These are phyloP conservation scores for Apiospora koreana DNA, from an alignment of 2,329 filamentous ascomycete genomes.

Conservation along the genomic window DNA sequence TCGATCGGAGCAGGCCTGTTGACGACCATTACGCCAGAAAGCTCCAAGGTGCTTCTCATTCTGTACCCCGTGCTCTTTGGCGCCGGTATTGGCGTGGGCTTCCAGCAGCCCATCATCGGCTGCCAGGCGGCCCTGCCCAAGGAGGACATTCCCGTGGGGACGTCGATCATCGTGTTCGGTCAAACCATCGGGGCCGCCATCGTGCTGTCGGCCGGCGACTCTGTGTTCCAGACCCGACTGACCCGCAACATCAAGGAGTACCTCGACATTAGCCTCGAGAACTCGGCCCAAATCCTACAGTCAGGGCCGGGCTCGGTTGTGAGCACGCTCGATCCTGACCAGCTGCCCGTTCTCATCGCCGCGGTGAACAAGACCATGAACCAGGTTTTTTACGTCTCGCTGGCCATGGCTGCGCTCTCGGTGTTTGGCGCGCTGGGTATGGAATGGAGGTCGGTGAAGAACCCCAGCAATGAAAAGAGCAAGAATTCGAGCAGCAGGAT, in stretches of 20 bases:
- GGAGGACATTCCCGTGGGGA: conserved; percentile 51
- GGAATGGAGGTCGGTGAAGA: conserved; percentile 13
- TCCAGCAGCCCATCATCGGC: conserved; percentile 49
- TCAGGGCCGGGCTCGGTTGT: background rate
- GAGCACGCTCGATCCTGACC: background rate
- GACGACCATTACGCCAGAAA: conserved; percentile 51
- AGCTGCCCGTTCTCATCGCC: conserved; percentile 3
- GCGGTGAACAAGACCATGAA: conserved; percentile 12
- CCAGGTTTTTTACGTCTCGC: conserved; percentile 14
- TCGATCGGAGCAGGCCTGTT: conserved; percentile 55
- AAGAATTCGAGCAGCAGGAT: background rate
- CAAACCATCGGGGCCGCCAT: conserved; percentile 67
- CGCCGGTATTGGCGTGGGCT: conserved; percentile 51
- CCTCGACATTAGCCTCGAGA: conserved; percentile 11
- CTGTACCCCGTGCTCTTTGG: conserved; percentile 59
- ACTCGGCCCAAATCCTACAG: conserved; percentile 10
- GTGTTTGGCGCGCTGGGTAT: conserved; percentile 13
- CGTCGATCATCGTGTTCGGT: conserved; percentile 59
- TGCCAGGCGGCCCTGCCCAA: conserved; percentile 54
- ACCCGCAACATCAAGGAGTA: conserved; percentile 12
- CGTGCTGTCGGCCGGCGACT: conserved; percentile 65
- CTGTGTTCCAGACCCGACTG: conserved; percentile 61
- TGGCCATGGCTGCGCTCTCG: conserved; percentile 13
- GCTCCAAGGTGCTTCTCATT: conserved; percentile 52
- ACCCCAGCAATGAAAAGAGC: background rate